Evolutionary conservation across 371 early-diverging fungal genomes (phyloP).

Genomic region (Apophysomyces elegans): DNA sequence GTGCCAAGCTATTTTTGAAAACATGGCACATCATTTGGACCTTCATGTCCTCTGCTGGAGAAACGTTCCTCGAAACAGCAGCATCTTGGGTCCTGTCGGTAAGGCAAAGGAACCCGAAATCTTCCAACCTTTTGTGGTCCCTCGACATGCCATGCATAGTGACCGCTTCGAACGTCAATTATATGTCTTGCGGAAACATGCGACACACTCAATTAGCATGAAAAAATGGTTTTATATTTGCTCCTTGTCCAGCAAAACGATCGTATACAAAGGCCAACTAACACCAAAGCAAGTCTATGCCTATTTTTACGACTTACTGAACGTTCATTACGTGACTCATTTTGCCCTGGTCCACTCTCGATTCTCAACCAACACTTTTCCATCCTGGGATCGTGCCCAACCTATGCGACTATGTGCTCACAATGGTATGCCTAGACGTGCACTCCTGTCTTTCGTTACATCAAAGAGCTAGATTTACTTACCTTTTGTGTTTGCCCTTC

Average conservation of each 20-base stretch:
- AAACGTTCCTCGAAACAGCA: constrained; percentile 80
- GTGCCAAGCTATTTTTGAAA: constrained; percentile 77
- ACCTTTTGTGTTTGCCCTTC: too few relatives aligned
- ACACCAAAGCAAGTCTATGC: constrained; percentile 88
- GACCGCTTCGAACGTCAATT: constrained; percentile 77
- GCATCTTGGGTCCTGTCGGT: constrained; percentile 90
- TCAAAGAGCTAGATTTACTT: too few relatives aligned
- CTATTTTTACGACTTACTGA: constrained; percentile 86
- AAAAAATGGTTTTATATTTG: constrained; percentile 93
- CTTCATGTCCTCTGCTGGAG: constrained; percentile 92
- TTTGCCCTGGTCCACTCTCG: constrained; percentile 79
- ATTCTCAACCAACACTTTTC: constrained; percentile 43
- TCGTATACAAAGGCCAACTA: constrained; percentile 93
- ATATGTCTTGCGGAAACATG: constrained; percentile 84
- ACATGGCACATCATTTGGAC: constrained; percentile 69
- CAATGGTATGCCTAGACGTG: constrained; percentile 68
- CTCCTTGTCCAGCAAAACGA: constrained; percentile 86
- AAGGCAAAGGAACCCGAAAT: constrained; percentile 90
- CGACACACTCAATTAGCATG: constrained; percentile 74
- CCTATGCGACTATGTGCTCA: constrained; percentile 95
- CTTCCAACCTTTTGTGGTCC: constrained; percentile 87
- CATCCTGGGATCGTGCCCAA: constrained; percentile 89
- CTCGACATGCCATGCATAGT: constrained; percentile 11
- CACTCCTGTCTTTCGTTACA: too few relatives aligned
- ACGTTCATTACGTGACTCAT: constrained; percentile 76